A percentile compares a stretch with the other conserved stretches of the same genome.
Evolutionary conservation across 805 yeast genomes (phyloP).

Genomic region (Sugiyamaella qingdaonensis): DNA sequence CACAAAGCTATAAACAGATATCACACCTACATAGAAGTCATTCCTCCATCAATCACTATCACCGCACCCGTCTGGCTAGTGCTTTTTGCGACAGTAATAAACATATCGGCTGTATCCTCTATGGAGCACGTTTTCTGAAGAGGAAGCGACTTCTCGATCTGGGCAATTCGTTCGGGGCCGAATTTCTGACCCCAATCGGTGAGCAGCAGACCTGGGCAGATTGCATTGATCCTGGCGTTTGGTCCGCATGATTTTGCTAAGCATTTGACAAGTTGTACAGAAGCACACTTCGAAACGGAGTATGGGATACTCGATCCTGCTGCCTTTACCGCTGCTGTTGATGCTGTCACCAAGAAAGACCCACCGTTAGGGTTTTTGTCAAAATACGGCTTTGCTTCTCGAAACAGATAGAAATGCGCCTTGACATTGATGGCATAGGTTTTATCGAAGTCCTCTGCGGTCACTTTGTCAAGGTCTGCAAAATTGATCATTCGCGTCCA

Average conservation of each 20-base stretch:
- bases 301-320: constrained; percentile 35
- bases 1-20: too few relatives aligned
- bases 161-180: constrained; percentile 22
- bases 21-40: background rate
- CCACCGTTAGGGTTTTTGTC: constrained; percentile 33
- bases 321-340: constrained; percentile 36
- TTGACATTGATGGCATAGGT: constrained; percentile 29
- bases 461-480: constrained; percentile 27
- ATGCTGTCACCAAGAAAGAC: constrained; percentile 37
- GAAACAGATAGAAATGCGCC: constrained; percentile 33
- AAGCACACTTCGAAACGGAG: constrained; percentile 33
- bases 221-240: constrained; percentile 20
- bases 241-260: constrained; percentile 27
- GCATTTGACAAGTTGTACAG: constrained; percentile 29
- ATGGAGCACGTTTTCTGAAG: constrained; percentile 14
- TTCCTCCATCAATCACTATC: constrained; percentile 37
- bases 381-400: constrained; percentile 29
- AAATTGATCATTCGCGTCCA: constrained; percentile 28
- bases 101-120: constrained; percentile 27
- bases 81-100: constrained; percentile 24
- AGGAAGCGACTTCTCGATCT: constrained; percentile 15
- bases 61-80: constrained; percentile 25
- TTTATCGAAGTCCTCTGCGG: constrained; percentile 28
- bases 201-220: constrained; percentile 24
- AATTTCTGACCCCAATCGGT: constrained; percentile 30